Evolutionary conservation across 495 filamentous ascomycete genomes (phyloP), one percentile per base, ranked within the genome.

Genomic region (Penicillium waksmanii): DNA sequence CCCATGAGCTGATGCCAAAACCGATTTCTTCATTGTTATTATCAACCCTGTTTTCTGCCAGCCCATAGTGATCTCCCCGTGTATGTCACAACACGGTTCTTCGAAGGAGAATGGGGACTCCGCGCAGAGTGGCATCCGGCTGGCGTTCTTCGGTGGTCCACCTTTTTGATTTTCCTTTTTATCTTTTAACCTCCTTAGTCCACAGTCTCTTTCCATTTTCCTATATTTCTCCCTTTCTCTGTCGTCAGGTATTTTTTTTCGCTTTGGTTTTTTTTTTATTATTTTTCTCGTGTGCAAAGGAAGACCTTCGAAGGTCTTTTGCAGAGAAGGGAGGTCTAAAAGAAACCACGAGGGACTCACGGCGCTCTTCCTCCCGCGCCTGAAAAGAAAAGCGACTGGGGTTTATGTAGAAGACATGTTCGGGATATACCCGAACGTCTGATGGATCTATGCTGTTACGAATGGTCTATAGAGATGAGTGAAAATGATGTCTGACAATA

Each of bases 101-200:
- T 65, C 68, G 61, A 57, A 69, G 65, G 64, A 75, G 70, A 66
- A 52, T 48, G 46, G 57, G 70, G 70, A 73, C 65, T 59, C 65
- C 65, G 73, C 67, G 72, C 76, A 77, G 73, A 73, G 73, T 78
- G 75, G 76, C 76, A 78, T 77, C 72, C 74, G 76, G 76, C 76
- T 75, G 77, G 77, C 77, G 77, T 80, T 80, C 71, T 66, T 69
- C 68, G 77, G 77, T 75, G 74, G 76, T 79, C 68, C 71, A 70
- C 68, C 56, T 56, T 68, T 69, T 67, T 66, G 62, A 67, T 72
- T 68, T 67, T 73, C 72, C 60, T 68, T 68, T 67, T 73, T 73
- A 60, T 70, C 67, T 63, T 66, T 67, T 73, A 60, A 55, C 68
- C 57, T 67, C 61, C 61, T 48, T 65, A 66, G 66, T 67, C 64